These are phyloP conservation scores for Dillenia turbinata DNA, from an alignment of 164 flowering plant genomes.

Conservation along the genomic window DNA sequence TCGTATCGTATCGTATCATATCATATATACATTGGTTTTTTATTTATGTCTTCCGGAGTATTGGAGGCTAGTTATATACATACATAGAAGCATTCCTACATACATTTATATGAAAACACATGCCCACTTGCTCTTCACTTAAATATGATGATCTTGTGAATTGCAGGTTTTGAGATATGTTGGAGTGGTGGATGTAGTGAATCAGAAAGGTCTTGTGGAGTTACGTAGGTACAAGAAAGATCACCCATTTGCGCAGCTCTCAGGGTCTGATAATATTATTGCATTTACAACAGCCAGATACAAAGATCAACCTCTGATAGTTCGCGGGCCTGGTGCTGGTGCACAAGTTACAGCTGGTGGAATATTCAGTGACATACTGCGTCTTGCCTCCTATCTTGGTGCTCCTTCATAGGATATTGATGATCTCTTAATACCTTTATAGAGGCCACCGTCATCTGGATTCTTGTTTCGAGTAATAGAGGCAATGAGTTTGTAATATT, in stretches of 20 bases:
- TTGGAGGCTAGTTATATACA: too few relatives aligned
- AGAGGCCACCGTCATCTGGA: too few relatives aligned
- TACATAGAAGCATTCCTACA: too few relatives aligned
- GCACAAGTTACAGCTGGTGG: constrained; percentile 98
- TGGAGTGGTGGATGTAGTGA: constrained; percentile 83
- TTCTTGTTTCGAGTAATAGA: too few relatives aligned
- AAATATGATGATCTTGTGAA: too few relatives aligned
- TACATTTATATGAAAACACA: too few relatives aligned
- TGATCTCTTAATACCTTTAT: too few relatives aligned
- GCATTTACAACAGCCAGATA: constrained; percentile 90
- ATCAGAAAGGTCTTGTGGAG: constrained; percentile 61
- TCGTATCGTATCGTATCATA: too few relatives aligned
- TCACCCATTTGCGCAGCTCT: constrained; percentile 91
- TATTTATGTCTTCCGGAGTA: too few relatives aligned
- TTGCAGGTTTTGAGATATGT: constrained; percentile 89
- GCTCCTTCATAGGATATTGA: constrained; percentile 63
- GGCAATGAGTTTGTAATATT: too few relatives aligned
- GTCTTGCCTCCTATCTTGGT: constrained; percentile 94
- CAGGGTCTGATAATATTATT: constrained; percentile 94
- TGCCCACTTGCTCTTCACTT: too few relatives aligned
- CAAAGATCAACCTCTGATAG: constrained; percentile 78
- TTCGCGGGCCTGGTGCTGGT: constrained; percentile 97
- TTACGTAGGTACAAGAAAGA: constrained; percentile 72
- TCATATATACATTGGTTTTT: too few relatives aligned
- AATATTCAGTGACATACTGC: constrained; percentile 81